Percentiles rank a stretch among this genome's conserved stretches.
Evolutionary conservation across 495 filamentous ascomycete species (phyloP).

Genomic region (Entonaema liquescens): DNA sequence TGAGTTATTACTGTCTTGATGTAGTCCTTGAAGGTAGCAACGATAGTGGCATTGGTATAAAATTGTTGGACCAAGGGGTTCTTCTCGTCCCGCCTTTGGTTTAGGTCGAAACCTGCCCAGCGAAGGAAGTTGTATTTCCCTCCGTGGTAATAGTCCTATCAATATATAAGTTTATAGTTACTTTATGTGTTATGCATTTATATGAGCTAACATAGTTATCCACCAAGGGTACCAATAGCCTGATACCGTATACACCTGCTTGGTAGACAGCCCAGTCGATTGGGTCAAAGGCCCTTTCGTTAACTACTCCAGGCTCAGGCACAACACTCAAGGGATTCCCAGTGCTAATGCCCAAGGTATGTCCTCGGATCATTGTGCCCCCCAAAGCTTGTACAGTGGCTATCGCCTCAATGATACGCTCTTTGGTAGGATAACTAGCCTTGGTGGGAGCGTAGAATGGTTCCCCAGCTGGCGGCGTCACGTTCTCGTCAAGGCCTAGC

Average conservation of each 20-base stretch:
- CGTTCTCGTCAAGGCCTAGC: conserved; percentile 67
- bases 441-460: conserved; percentile 60
- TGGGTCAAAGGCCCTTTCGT: conserved; percentile 58
- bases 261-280: conserved; percentile 66
- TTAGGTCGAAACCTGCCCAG: conserved; percentile 61
- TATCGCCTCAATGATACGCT: conserved; percentile 64
- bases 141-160: conserved; percentile 65
- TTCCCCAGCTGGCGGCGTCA: conserved; percentile 56
- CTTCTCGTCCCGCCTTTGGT: conserved; percentile 42
- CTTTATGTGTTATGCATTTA: neutral
- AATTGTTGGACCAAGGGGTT: conserved; percentile 59
- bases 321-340: conserved; percentile 62
- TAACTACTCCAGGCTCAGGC: conserved; percentile 55
- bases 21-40: conserved; percentile 61
- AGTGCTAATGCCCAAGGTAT: conserved; percentile 62
- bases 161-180: conserved; percentile 23
- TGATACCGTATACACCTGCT: conserved; percentile 59
- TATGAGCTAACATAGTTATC: conserved; percentile 54
- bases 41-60: conserved; percentile 60
- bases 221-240: conserved; percentile 59
- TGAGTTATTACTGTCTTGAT: conserved; percentile 60
- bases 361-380: conserved; percentile 60
- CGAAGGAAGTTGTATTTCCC: conserved; percentile 66
- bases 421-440: conserved; percentile 63
- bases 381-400: conserved; percentile 60